These are phyloP conservation scores for Echinosophora koreensis DNA, from an alignment of 306 rosid genomes.

Conservation along the genomic window DNA sequence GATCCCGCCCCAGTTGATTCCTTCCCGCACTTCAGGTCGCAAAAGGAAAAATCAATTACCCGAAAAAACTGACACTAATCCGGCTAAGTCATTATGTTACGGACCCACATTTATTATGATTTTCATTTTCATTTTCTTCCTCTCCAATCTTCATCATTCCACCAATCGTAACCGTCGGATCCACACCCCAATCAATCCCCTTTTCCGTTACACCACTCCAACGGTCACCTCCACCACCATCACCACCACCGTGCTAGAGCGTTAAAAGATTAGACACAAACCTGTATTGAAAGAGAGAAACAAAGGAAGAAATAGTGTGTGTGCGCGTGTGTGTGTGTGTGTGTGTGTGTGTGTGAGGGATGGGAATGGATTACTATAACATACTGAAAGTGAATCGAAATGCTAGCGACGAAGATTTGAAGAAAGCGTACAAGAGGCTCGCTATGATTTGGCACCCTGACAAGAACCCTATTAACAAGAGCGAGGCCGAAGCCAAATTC, in stretches of 20 bases:
- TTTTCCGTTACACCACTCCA: conserved; percentile 41
- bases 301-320: neutral
- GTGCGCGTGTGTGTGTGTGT: no score
- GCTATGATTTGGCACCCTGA: conserved; percentile 97
- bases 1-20: no score
- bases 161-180: conserved; percentile 54
- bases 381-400: conserved; percentile 84
- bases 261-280: neutral
- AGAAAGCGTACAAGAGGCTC: conserved; percentile 76
- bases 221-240: conserved; percentile 18
- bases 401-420: conserved; percentile 90
- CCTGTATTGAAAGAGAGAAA: no score
- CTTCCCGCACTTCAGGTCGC: no score
- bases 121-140: neutral
- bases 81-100: neutral
- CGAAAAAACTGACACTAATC: conserved; percentile 19
- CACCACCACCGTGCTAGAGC: neutral
- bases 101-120: conserved; percentile 43
- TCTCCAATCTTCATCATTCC: conserved; percentile 12
- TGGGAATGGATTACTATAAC: conserved; percentile 95
- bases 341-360: conserved; percentile 24
- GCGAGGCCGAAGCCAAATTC: conserved; percentile 86
- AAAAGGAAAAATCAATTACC: neutral
- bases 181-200: conserved; percentile 27
- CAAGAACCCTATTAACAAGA: conserved; percentile 72